Base-by-base conservation (phyloP, 768 basidiomycete genomes). In the Mycena epipterygia region DNA sequence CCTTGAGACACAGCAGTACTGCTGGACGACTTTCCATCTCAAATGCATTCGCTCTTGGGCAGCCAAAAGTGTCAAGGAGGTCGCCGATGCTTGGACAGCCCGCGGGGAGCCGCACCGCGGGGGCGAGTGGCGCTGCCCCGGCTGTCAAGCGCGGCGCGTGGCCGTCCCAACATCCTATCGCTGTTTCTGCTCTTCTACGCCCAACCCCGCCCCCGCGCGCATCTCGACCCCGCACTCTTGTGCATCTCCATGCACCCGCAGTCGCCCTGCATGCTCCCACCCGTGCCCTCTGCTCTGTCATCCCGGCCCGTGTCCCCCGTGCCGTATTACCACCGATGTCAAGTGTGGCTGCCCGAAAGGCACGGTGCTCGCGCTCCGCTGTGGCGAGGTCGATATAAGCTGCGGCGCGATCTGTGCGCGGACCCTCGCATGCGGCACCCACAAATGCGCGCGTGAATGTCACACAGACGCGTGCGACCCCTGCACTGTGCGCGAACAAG, bases 271-370 rank as follows among this genome's bases (percentile, higher is more conserved):
- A 32, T 99, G 97, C 74, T 84, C 86, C 0, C 97, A 98, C 76
- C 85, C 95, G 0, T 99, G 97, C 78, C 89, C 96, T 0, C 78
- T 96, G 17, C 84, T 85, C 17, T 99, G 97, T 76, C 97, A 98
- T 79, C 97, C 98, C 0, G 98, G 97, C 0, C 98, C 97, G 0
- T 99, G 98, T 81, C 97, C 97, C 0, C 96, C 96, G 0, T 99
- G 98, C 77, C 89, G 90, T 70, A 88, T 97, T 14, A 94, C 93
- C 7, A 89, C 93, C 0, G 87, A 89, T 48, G 81, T 90, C n/a
- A 83, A 86, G 2, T 99, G 98, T 77, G 91, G 94, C 58, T 98
- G 96, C 72, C 84, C 85, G n/a, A 87, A 88, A 53, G 87, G 89
- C 68, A 85, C 88, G 37, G 79, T 82, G 2, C 82, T 93, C 53